Evolutionary conservation across 257 asterid species (phyloP).

Genomic region (Jacaranda mimosifolia): DNA sequence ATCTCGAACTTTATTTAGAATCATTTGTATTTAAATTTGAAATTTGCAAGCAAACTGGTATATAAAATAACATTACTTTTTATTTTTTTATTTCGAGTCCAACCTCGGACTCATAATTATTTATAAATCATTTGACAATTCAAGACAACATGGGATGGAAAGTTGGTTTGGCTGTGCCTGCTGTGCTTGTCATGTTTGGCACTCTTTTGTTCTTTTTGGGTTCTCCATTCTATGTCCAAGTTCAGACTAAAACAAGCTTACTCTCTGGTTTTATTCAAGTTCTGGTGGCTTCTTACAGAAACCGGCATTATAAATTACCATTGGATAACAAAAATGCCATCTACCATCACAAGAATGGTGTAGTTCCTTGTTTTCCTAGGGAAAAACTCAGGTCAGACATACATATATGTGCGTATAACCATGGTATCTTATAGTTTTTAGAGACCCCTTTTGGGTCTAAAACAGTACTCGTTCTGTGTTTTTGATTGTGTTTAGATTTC

Average conservation of each 20-base stretch:
- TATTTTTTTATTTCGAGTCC: no score
- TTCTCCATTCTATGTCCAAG: constrained; percentile 48
- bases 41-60: no score
- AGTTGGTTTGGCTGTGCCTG: constrained; percentile 62
- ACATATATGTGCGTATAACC: no score
- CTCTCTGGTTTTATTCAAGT: constrained; percentile 54
- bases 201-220: constrained; percentile 48
- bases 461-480: no score
- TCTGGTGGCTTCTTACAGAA: constrained; percentile 50
- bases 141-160: constrained; percentile 65
- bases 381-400: constrained; percentile 45
- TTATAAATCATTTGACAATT: no score
- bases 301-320: constrained; percentile 36
- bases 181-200: constrained; percentile 44
- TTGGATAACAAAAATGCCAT: not conserved
- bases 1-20: no score
- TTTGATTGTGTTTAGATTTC: constrained; percentile 39
- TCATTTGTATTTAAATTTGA: no score
- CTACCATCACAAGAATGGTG: constrained; percentile 42
- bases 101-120: no score
- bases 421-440: no score
- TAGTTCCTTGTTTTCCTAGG: constrained; percentile 46
- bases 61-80: no score
- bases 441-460: no score
- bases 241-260: constrained; percentile 43